Evolutionary conservation across 1,284 basidiomycete species (phyloP).

Genomic region (Neonothopanus nambi): DNA sequence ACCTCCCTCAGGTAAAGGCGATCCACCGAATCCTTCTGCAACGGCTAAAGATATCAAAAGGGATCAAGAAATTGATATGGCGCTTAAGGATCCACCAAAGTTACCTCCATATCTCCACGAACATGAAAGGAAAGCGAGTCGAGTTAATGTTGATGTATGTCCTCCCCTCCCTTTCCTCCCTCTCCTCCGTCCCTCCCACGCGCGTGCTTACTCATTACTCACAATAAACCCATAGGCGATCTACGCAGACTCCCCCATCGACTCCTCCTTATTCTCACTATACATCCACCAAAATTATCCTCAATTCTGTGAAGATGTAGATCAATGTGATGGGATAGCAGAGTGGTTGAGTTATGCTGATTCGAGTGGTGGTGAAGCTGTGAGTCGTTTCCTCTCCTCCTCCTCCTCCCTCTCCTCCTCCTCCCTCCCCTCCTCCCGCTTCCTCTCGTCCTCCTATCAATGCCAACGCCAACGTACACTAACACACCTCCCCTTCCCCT

Average conservation of each 20-base stretch:
- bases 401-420: too few relatives aligned
- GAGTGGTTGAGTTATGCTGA: constrained; percentile 87
- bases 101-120: constrained; percentile 57
- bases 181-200: background rate
- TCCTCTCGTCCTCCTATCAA: too few relatives aligned
- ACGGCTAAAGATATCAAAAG: constrained; percentile 56
- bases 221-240: constrained; percentile 48
- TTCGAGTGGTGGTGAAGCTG: constrained; percentile 72
- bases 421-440: too few relatives aligned
- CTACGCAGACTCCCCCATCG: constrained; percentile 87
- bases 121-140: constrained; percentile 69
- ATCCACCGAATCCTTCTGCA: constrained; percentile 53
- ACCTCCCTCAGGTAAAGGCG: constrained; percentile 62
- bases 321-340: constrained; percentile 70
- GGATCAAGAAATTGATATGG: constrained; percentile 55
- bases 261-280: constrained; percentile 83
- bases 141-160: constrained; percentile 81
- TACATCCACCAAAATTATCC: constrained; percentile 95
- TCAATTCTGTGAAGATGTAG: constrained; percentile 78
- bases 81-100: constrained; percentile 49
- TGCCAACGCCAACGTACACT: too few relatives aligned
- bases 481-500: background rate
- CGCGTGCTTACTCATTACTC: background rate
- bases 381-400: constrained; percentile 36
- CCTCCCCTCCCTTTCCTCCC: background rate